Conservation (phyloP, 2,329 filamentous ascomycete genomes). For the Periconia sp. region DNA sequence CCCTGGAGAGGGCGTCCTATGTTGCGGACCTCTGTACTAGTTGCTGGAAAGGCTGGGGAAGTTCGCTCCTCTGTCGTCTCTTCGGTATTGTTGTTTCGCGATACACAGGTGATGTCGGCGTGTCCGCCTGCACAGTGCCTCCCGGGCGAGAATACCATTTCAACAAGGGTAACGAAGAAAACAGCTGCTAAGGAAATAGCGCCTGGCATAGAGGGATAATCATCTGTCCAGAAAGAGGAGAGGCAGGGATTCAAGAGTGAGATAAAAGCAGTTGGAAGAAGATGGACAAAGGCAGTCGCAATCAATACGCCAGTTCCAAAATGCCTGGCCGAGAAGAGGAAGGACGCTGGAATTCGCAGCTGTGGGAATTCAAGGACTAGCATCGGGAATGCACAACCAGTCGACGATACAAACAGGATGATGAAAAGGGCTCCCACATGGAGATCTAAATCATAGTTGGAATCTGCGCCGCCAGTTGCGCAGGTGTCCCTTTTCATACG, state of each 20-base stretch:
- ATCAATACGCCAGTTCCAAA: slow-evolving; percentile 75
- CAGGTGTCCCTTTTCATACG: slow-evolving; percentile 22
- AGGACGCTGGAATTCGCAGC: slow-evolving; percentile 61
- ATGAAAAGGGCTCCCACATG: slow-evolving; percentile 38
- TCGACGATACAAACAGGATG: slow-evolving; percentile 36
- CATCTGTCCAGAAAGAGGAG: slow-evolving; percentile 58
- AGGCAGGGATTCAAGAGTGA: slow-evolving; percentile 51
- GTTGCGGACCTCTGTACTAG: neutral
- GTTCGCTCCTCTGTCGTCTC: slow-evolving; percentile 6
- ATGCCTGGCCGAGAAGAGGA: slow-evolving; percentile 61
- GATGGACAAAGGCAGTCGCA: slow-evolving; percentile 80
- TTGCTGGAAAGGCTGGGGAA: slow-evolving; percentile 4
- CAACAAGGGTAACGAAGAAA: slow-evolving; percentile 62
- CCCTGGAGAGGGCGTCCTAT: slow-evolving; percentile 26
- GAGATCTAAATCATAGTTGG: slow-evolving; percentile 31
- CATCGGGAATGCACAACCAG: slow-evolving; percentile 63
- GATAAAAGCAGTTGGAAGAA: slow-evolving; percentile 62
- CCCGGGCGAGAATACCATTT: slow-evolving; percentile 61
- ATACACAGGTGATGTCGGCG: slow-evolving; percentile 34
- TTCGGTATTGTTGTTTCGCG: slow-evolving; percentile 10
- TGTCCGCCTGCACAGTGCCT: slow-evolving; percentile 60
- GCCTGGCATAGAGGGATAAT: slow-evolving; percentile 63
- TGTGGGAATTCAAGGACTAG: slow-evolving; percentile 61
- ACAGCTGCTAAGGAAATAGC: slow-evolving; percentile 65
- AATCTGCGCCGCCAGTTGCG: slow-evolving; percentile 20